Conservation (phyloP, 2,329 filamentous ascomycete species). For the Diaporthe helianthi region DNA sequence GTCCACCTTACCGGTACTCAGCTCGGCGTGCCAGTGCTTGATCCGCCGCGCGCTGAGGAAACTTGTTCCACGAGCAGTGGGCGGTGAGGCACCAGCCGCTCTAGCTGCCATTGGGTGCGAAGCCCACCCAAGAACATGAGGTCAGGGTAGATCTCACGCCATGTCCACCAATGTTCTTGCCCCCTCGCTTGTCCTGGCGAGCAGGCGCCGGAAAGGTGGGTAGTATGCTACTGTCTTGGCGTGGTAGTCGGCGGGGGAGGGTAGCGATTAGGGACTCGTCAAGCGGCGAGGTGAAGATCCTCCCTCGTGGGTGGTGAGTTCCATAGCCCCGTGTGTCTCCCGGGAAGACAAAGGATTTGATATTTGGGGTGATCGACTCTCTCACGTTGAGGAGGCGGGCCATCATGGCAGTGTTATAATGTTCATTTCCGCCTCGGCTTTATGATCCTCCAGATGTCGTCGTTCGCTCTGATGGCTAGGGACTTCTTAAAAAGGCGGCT, state of each 20-base stretch:
- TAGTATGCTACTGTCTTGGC: conserved; percentile 48
- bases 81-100: conserved; percentile 45
- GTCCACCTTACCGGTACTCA: too few relatives aligned
- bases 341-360: conserved; percentile 45
- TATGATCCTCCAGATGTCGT: conserved; percentile 37
- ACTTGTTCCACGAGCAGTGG: conserved; percentile 51
- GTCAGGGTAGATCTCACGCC: conserved; percentile 49
- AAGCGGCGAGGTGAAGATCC: conserved; percentile 45
- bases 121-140: conserved; percentile 48
- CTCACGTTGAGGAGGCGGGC: conserved; percentile 43
- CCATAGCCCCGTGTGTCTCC: conserved; percentile 48
- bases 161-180: conserved; percentile 45
- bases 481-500: neutral
- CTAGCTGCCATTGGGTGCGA: conserved; percentile 49
- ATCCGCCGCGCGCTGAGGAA: conserved; percentile 47
- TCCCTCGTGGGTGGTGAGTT: conserved; percentile 46
- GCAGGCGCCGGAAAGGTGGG: conserved; percentile 43
- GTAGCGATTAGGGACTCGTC: conserved; percentile 44
- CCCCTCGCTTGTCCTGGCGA: conserved; percentile 42
- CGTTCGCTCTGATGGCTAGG: conserved; percentile 42
- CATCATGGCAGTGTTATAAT: conserved; percentile 39
- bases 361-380: conserved; percentile 45
- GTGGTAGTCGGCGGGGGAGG: conserved; percentile 44
- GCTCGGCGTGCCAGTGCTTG: conserved; percentile 42
- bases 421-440: conserved; percentile 40